Conservation (phyloP, 1,284 basidiomycete genomes). For the Somion occarium region DNA sequence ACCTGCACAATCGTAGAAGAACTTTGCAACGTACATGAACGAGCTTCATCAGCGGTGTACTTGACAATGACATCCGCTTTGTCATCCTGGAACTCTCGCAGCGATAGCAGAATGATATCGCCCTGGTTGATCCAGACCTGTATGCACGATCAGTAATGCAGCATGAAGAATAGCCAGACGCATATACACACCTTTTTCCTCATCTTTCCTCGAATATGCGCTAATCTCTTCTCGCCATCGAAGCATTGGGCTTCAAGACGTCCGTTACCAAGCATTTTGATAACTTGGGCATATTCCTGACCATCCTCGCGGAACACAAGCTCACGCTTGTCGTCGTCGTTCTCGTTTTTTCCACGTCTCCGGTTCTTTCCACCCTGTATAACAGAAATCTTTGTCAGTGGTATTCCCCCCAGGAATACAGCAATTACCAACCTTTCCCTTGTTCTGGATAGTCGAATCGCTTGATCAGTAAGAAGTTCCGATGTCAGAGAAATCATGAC, state of each 20-base stretch:
- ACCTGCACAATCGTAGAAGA: too few species aligned
- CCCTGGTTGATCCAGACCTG: conserved; percentile 99
- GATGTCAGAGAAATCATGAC: conserved; percentile 10
- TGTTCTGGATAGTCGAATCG: conserved; percentile 48
- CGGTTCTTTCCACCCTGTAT: conserved; percentile 97
- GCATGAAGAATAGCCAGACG: background rate
- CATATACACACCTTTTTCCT: conserved; percentile 82
- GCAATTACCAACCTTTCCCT: conserved; percentile 64
- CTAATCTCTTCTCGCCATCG: conserved; percentile 96
- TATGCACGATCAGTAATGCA: conserved; percentile 1
- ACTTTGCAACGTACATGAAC: conserved; percentile 54
- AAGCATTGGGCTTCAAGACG: conserved; percentile 97
- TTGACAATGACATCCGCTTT: conserved; percentile 99
- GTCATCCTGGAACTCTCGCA: conserved; percentile 99
- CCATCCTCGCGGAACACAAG: conserved; percentile 99
- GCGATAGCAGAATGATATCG: conserved; percentile 93
- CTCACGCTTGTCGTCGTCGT: conserved; percentile 97
- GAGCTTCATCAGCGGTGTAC: conserved; percentile 94
- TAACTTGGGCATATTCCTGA: conserved; percentile 98
- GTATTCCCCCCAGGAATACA: conserved; percentile 4
- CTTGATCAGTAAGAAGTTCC: conserved; percentile 12
- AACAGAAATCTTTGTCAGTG: background rate
- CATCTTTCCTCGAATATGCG: conserved; percentile 99
- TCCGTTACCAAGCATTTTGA: conserved; percentile 99
- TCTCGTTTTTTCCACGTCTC: conserved; percentile 99